A percentile compares a stretch with the other conserved stretches of the same genome.
phyloP scores from a whole-genome alignment of 2,329 filamentous ascomycete genomes.

The Curvularia eragrostidis region DNA sequence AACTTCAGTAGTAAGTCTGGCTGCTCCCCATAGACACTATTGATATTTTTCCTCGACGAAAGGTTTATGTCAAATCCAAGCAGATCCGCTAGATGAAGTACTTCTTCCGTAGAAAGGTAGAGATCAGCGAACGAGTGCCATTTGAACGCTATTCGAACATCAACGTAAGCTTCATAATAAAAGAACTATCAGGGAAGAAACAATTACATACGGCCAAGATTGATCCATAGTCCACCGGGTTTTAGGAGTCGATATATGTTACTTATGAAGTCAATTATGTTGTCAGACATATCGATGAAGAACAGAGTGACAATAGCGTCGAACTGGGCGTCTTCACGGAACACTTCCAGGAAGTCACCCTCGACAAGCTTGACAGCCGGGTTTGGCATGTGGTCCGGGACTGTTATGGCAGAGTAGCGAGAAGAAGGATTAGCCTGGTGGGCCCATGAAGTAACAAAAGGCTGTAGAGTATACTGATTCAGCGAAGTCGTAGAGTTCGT shows the following conservation, averaged over 20 bases:
- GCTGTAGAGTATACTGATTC: neutral
- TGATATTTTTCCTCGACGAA: neutral
- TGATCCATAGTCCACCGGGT: neutral
- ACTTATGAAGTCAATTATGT: neutral
- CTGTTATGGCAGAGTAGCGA: neutral
- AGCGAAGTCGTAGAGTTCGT: neutral
- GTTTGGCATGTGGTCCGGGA: neutral
- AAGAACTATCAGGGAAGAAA: neutral
- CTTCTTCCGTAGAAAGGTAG: neutral
- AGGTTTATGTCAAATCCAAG: neutral
- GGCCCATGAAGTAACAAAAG: neutral
- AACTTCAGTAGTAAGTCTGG: neutral
- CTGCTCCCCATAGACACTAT: neutral
- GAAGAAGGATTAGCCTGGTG: neutral
- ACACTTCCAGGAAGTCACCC: neutral
- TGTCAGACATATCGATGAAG: neutral
- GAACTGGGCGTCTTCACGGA: neutral
- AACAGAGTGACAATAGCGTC: neutral
- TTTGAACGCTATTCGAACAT: neutral
- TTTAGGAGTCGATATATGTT: neutral
- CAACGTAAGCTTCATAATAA: neutral
- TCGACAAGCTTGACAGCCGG: neutral
- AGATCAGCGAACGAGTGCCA: neutral
- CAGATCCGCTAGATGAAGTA: neutral
- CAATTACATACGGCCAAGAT: neutral